phyloP scores from a whole-genome alignment of 1,284 basidiomycete species.

The Exobasidium cylindrosporum region DNA sequence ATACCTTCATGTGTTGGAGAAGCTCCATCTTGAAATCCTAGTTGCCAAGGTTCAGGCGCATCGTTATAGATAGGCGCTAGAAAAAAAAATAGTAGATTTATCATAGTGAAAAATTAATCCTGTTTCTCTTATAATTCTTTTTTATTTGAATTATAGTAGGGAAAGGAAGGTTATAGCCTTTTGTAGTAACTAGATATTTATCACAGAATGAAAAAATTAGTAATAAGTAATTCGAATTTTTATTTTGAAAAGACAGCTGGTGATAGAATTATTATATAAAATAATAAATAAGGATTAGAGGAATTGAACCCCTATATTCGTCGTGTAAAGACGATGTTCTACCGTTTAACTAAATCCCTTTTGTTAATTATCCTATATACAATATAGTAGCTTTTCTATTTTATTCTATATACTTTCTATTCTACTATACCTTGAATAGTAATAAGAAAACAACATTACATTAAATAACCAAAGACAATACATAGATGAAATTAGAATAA shows the following conservation, averaged over 20 bases:
- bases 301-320: constrained; percentile 43
- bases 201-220: constrained; percentile 5
- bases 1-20: constrained; percentile 55
- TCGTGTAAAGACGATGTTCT: constrained; percentile 40
- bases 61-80: constrained; percentile 35
- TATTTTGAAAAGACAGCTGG: too few relatives aligned
- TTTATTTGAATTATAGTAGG: constrained; percentile 6
- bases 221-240: constrained; percentile 4
- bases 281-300: constrained; percentile 33
- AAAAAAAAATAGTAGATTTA: constrained; percentile 17
- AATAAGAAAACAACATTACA: too few relatives aligned
- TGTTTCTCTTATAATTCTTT: constrained; percentile 13
- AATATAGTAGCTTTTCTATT: too few relatives aligned
- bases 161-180: constrained; percentile 12
- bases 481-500: too few relatives aligned
- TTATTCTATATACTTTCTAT: too few relatives aligned
- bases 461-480: too few relatives aligned
- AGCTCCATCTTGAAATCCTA: constrained; percentile 55
- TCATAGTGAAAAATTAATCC: constrained; percentile 7
- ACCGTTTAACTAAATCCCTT: constrained; percentile 40
- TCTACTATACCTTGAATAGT: too few relatives aligned
- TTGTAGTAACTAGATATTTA: background rate
- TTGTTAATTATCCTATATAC: constrained; percentile 23
- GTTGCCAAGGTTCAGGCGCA: constrained; percentile 52
- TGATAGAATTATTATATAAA: background rate